Conservation (phyloP, 352 stramenopile genomes). For the Thalassiosira mediterranea region DNA sequence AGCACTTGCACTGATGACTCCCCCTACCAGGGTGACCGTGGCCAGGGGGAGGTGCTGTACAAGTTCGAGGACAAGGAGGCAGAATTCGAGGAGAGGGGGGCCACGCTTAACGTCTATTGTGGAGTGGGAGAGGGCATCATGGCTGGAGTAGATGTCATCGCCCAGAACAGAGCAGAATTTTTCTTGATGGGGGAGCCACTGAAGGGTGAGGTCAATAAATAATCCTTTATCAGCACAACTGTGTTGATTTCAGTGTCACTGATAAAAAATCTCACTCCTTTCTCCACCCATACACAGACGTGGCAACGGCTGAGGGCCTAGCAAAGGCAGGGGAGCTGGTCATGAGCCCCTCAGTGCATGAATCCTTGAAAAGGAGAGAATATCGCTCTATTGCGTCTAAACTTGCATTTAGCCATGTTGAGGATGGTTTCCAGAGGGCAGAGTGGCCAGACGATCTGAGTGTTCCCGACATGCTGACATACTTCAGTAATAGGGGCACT, state of each 20-base stretch:
- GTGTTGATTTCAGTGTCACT: too few species aligned
- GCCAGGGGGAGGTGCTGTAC: slow-evolving; percentile 25
- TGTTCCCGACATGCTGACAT: slow-evolving; percentile 18
- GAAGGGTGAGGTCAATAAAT: slow-evolving; percentile 23
- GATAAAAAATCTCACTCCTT: not conserved
- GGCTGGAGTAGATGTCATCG: slow-evolving; percentile 36
- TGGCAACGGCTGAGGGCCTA: slow-evolving; percentile 24
- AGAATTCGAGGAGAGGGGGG: slow-evolving; percentile 33
- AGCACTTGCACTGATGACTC: not conserved
- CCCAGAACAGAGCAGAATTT: slow-evolving; percentile 35
- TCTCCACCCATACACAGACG: slow-evolving; percentile 26
- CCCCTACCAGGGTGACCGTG: not conserved
- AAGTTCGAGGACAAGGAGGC: slow-evolving; percentile 29
- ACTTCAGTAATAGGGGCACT: slow-evolving; percentile 5
- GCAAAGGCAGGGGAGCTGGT: slow-evolving; percentile 35
- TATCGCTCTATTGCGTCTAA: slow-evolving; percentile 10
- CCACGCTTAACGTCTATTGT: slow-evolving; percentile 49
- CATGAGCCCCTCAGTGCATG: slow-evolving; percentile 29
- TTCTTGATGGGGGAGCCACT: slow-evolving; percentile 40
- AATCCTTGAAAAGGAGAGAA: slow-evolving; percentile 7
- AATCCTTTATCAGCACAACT: not conserved
- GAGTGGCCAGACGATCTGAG: slow-evolving; percentile 18
- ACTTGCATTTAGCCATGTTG: slow-evolving; percentile 13
- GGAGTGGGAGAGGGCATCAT: slow-evolving; percentile 44
- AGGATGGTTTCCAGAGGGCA: slow-evolving; percentile 21